Conservation (phyloP, 2,329 filamentous ascomycete genomes). For the Fusarium coicis region DNA sequence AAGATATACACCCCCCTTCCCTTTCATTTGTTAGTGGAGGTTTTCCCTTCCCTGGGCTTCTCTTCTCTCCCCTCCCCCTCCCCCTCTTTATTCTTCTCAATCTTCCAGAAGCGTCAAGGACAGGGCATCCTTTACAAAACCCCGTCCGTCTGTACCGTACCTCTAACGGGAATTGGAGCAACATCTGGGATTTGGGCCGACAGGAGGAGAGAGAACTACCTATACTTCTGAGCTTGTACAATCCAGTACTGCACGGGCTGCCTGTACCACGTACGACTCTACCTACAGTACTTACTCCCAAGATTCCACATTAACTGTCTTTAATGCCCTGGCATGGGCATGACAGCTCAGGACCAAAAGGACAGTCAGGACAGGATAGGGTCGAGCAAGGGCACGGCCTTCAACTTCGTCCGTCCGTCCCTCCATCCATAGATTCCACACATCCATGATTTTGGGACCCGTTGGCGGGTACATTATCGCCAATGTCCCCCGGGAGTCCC, state of each 20-base stretch:
- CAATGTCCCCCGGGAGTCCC: conserved; percentile 37
- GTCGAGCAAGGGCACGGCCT: conserved; percentile 32
- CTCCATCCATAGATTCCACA: conserved; percentile 16
- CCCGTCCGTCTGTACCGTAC: conserved; percentile 15
- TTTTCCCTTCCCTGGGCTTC: conserved; percentile 6
- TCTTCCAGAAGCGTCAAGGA: conserved; percentile 41
- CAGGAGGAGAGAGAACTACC: conserved; percentile 3
- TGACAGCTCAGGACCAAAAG: conserved; percentile 30
- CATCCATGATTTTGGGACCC: conserved; percentile 23
- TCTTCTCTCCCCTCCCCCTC: conserved; percentile 6
- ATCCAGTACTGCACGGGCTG: neutral
- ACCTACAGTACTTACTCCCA: conserved; percentile 9
- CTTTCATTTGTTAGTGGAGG: conserved; percentile 11
- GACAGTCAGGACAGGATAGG: conserved; percentile 1
- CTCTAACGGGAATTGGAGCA: conserved; percentile 31
- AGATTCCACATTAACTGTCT: conserved; percentile 24
- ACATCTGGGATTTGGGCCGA: conserved; percentile 40
- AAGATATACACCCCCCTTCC: conserved; percentile 23
- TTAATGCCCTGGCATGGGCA: conserved; percentile 39
- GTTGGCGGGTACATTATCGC: conserved; percentile 43
- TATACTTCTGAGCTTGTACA: neutral
- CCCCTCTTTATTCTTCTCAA: conserved; percentile 34
- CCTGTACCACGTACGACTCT: conserved; percentile 16
- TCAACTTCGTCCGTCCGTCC: conserved; percentile 23
- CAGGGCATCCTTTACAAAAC: conserved; percentile 31